Evolutionary conservation across 345 rosid species (phyloP), one percentile per base, ranked within the genome.

Genomic region (Erucastrum elatum): DNA sequence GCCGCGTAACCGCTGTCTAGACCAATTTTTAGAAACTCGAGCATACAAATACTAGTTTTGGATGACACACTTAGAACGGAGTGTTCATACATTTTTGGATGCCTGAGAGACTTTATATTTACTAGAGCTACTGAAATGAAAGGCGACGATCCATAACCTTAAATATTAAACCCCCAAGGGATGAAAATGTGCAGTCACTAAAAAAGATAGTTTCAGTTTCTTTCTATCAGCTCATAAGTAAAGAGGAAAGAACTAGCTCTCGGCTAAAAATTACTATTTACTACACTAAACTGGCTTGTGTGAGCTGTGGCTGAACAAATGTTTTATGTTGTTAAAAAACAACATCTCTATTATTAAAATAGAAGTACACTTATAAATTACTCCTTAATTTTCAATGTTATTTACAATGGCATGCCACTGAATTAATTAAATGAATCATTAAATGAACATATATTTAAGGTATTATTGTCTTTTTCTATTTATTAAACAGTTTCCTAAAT

Each of bases 221-320:
- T 1, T 64, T 7, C n/a, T 5, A 66, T 66, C 71, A 68, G 7
- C 59, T 46, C 10, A 41, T 0, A 27, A 13, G 37, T 27, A 11
- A 41, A 10, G 3, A 56, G 29, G 44, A 66, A 41, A 51, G 33
- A 75, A 29, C 68, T 41, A 31, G 46, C 7, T 76, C 35, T 76
- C 34, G 62, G 16, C 68, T 62, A 69, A 67, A 58, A 44, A 68
- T 21, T 30, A 69, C 16, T 69, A 69, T 69, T 31, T 77, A 62
- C 67, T 44, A 27, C 69, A 77, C 55, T 81, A 89, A 70, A 75
- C 83, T 21, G 3, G 87, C 90, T 10, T 91, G 86, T 46, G 80
- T 0, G 95, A 86, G 63, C 78, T 79, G 0, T 95, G 90, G 62
- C 89, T 82, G 70, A 91, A 93, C 75, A 21, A 21, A 21, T 21